Evolutionary conservation across 495 filamentous ascomycete species (phyloP).

Genomic region (Neurospora sp.): DNA sequence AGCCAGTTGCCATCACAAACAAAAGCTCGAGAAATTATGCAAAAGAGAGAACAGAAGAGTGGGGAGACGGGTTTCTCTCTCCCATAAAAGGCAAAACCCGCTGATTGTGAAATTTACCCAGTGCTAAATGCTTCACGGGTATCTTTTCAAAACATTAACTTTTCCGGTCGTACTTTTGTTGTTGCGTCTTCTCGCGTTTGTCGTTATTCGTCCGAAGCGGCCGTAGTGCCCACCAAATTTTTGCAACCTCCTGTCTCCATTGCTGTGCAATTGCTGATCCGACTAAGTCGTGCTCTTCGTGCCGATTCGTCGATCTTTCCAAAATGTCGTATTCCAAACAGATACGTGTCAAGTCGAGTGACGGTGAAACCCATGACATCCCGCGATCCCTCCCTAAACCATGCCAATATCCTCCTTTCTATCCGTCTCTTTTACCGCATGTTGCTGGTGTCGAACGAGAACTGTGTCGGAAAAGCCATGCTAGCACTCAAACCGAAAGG

Average conservation of each 20-base stretch:
- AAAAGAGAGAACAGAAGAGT: not conserved
- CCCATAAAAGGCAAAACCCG: not conserved
- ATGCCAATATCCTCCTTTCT: not conserved
- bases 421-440: slow-evolving; percentile 30
- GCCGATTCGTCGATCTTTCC: not conserved
- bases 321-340: not conserved
- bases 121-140: not conserved
- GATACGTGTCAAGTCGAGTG: not conserved
- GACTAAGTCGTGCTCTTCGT: not conserved
- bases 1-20: not conserved
- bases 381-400: not conserved
- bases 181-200: not conserved
- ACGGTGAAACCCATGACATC: not conserved
- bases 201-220: not conserved
- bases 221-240: not conserved
- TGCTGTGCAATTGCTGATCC: not conserved
- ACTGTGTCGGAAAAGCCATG: slow-evolving; percentile 90
- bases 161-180: not conserved
- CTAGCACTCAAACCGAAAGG: slow-evolving; percentile 84
- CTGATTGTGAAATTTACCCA: not conserved
- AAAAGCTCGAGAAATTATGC: not conserved
- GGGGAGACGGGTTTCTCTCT: not conserved
- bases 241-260: not conserved
- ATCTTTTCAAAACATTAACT: not conserved
- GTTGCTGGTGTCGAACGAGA: slow-evolving; percentile 64